Conservation (phyloP, 345 rosid species). For the Gossypium mustelinum region DNA sequence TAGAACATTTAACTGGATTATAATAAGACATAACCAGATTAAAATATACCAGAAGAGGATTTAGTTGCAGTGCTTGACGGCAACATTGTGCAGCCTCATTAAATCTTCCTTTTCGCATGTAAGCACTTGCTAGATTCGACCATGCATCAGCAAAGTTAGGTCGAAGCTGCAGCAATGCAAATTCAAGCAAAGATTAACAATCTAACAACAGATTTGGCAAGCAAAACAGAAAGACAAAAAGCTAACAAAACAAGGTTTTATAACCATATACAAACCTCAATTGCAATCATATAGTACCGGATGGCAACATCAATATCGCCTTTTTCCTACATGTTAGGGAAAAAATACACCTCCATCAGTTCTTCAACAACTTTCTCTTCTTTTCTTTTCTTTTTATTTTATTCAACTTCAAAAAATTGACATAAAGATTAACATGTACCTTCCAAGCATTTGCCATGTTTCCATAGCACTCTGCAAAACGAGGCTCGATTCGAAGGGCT, state of each 20-base stretch:
- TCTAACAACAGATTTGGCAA: neutral
- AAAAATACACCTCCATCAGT: neutral
- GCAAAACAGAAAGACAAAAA: neutral
- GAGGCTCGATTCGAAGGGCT: slow-evolving; percentile 87
- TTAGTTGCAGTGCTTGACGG: slow-evolving; percentile 83
- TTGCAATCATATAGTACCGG: slow-evolving; percentile 84
- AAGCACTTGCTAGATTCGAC: slow-evolving; percentile 97
- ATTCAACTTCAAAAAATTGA: neutral
- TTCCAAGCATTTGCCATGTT: slow-evolving; percentile 99
- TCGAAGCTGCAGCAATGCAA: slow-evolving; percentile 56
- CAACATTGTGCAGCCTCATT: slow-evolving; percentile 94
- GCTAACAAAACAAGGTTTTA: slow-evolving; percentile 6
- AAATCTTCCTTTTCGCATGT: slow-evolving; percentile 94
- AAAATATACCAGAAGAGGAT: slow-evolving; percentile 76
- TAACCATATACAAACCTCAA: slow-evolving; percentile 64
- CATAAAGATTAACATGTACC: slow-evolving; percentile 36
- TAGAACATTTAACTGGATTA: slow-evolving; percentile 8
- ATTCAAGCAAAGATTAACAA: neutral
- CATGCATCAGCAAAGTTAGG: slow-evolving; percentile 98
- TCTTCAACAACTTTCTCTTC: neutral
- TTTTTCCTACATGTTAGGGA: slow-evolving; percentile 64
- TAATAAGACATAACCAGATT: neutral
- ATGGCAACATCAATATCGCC: slow-evolving; percentile 90
- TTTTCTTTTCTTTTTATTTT: neutral
- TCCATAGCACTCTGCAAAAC: slow-evolving; percentile 97